Base-by-base conservation (phyloP, 768 basidiomycete genomes). In the Trametes punicea region DNA sequence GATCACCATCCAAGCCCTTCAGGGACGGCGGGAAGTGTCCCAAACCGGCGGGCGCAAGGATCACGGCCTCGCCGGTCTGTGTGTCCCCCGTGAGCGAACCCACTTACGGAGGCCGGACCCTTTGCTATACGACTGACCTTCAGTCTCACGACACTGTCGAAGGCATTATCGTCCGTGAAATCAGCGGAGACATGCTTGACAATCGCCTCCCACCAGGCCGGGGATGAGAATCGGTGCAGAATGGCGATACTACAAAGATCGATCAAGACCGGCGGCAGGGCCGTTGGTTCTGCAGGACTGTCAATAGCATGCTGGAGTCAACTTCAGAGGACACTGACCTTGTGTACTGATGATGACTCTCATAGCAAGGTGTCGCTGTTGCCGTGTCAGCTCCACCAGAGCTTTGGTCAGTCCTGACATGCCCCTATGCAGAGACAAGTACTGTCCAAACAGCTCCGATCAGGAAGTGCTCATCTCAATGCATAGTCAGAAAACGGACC, bases 161-260 rank as follows among this genome's bases (percentile, higher is more conserved):
- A 88, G 0, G 80, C 84, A 31, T 85, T 81, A 1, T 73, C 77
- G 6, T 73, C 70, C 0, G n/a, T n/a, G n/a, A 87, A 77, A 57
- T 87, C 79, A 0, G 84, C 83, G 0, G 84, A 81, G 4, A 89
- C 84, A 62, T 88, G 87, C 18, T 83, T 79, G 1, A 78, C 73
- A 0, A 90, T 64, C 60, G 89, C 85, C 0, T 82, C 76, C 82
- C 85, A 87, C 88, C 88, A 89, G 2, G 83, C 75, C 0, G 85
- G 84, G 0, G 88, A 89, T 0, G 87, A 87, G 66, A 90, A 90
- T 1, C 88, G 75, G 59, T 89, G 88, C 2, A 88, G 60, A n/a
- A 90, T 79, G 0, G 81, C 69, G 0, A 88, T 71, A 0, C 80
- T 80, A 51, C 86, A 88, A 1, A 89, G 73, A 55, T 87, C 87